Percentiles rank a stretch among this genome's conserved stretches.
phyloP scores from a whole-genome alignment of 495 filamentous ascomycete genomes.

The Terfezia claveryi region DNA sequence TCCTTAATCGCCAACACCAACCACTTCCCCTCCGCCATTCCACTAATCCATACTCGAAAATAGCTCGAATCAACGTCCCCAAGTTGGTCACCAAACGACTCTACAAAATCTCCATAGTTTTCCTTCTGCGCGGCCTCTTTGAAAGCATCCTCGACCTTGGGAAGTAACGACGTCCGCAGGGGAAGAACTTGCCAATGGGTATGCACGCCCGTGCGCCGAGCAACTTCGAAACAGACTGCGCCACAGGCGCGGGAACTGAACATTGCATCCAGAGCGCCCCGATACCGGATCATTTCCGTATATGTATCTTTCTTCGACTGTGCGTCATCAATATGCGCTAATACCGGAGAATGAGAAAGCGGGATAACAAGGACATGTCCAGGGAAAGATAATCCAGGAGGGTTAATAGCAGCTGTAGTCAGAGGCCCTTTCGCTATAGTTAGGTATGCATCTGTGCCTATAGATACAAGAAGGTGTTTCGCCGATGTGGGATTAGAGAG shows the following conservation, averaged over 20 bases:
- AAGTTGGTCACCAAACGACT: slow-evolving; percentile 21
- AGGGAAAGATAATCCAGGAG: slow-evolving; percentile 42
- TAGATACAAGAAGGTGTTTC: slow-evolving; percentile 69
- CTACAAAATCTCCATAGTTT: slow-evolving; percentile 6
- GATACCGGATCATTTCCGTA: slow-evolving; percentile 62
- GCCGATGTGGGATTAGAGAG: slow-evolving; percentile 60
- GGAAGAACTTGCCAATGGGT: slow-evolving; percentile 90
- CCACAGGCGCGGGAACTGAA: slow-evolving; percentile 38
- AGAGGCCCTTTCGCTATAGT: slow-evolving; percentile 85
- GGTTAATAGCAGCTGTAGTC: slow-evolving; percentile 41
- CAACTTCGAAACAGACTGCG: slow-evolving; percentile 79
- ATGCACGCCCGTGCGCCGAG: slow-evolving; percentile 54
- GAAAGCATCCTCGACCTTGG: slow-evolving; percentile 9
- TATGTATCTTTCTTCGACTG: slow-evolving; percentile 35
- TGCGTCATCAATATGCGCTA: slow-evolving; percentile 34
- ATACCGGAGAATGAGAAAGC: slow-evolving; percentile 49
- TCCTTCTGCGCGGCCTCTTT: neutral
- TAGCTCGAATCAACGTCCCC: slow-evolving; percentile 42
- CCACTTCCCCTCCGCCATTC: slow-evolving; percentile 20
- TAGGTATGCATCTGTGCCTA: slow-evolving; percentile 65
- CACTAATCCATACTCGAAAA: slow-evolving; percentile 70
- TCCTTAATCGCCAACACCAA: slow-evolving; percentile 28
- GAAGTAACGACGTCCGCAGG: slow-evolving; percentile 39
- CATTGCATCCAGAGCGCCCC: slow-evolving; percentile 49
- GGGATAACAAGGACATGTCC: slow-evolving; percentile 83